Evolutionary conservation across 352 stramenopile genomes (phyloP), one percentile per base, ranked within the genome.

Genomic region (Blastocystis sp.): DNA sequence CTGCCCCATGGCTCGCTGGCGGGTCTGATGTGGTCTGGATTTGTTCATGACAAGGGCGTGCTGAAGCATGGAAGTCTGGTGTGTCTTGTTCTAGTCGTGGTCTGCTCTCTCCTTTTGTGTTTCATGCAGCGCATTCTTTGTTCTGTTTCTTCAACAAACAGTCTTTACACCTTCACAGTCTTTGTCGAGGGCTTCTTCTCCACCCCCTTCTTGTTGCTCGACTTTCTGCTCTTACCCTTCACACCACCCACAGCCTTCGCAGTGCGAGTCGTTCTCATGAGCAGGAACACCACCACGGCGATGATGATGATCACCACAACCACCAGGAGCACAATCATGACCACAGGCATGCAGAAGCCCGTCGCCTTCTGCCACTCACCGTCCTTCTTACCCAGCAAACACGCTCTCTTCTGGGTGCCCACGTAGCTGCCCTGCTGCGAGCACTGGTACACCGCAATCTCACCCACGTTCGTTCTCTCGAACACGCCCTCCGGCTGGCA

Each of bases 1-100:
- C 65, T 87, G 14, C 77, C 77, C 21, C 61, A 87, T 34, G 62
- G 57, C 3, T 74, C 77, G 2, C 42, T 87, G 54, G 77, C 77
- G 14, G 77, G 77, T 52, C 40, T 87, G 14, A 87, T 87, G 77
- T 87, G 77, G 77, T 87, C 77, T 10, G 60, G 40, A 14, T n/a
- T 87, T n/a, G 65, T 87, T 21, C 54, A 77, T n/a, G 57, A 87
- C 40, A 17, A 69, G 11, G 21, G 2, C 7, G 10, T 76, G 48
- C n/a, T 87, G 42, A 87, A 87, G 28, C 61, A 87, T 77, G 77
- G 77, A 76, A 62, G 57, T 9, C 6, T 87, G 6, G 43, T 61
- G 11, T 87, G 77, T 45, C 40, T 87, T 6, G 24, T 87, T 9
- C 21, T 87, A 17, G 62, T 74, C 17, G 34, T 87, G 3, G 62